A percentile compares a stretch with the other conserved stretches of the same genome.
phyloP scores from a whole-genome alignment of 176 grass and related monocot genomes.

The Pontederia crassipes region DNA sequence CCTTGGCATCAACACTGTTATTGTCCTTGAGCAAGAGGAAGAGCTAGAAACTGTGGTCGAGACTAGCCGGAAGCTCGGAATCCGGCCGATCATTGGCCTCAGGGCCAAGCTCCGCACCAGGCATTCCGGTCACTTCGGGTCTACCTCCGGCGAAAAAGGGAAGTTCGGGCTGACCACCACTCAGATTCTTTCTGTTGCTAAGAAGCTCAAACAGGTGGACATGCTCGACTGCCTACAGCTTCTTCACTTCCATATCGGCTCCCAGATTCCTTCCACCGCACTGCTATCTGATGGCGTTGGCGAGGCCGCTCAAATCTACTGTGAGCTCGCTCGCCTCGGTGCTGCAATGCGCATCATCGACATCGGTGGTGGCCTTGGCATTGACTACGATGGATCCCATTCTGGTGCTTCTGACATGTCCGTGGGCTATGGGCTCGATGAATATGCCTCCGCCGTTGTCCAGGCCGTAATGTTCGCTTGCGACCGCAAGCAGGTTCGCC shows the following conservation, averaged over 20 bases:
- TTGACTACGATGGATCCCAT: conserved; percentile 11
- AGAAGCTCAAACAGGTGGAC: not conserved
- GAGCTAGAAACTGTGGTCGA: conserved; percentile 10
- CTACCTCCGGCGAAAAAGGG: conserved; percentile 16
- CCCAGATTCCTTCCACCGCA: conserved; percentile 13
- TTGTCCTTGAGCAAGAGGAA: conserved; percentile 19
- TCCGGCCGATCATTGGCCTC: conserved; percentile 11
- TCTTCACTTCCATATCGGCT: conserved; percentile 20
- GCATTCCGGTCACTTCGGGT: conserved; percentile 16
- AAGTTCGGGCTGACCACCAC: conserved; percentile 21
- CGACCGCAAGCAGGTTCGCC: conserved; percentile 3
- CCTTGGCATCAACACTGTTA: conserved; percentile 1
- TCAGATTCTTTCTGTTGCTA: conserved; percentile 10
- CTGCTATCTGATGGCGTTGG: conserved; percentile 9
- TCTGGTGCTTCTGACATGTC: conserved; percentile 9
- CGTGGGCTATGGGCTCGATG: conserved; percentile 3
- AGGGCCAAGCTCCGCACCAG: conserved; percentile 19
- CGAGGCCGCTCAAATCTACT: conserved; percentile 16
- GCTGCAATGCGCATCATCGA: conserved; percentile 14
- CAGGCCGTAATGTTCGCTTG: conserved; percentile 1
- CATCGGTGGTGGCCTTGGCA: conserved; percentile 18
- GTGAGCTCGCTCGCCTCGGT: conserved; percentile 13
- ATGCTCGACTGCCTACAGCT: conserved; percentile 22
- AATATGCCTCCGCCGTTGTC: conserved; percentile 10
- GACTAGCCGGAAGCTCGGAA: conserved; percentile 1